A percentile compares a stretch with the other conserved stretches of the same genome.
phyloP scores from a whole-genome alignment of 2,329 filamentous ascomycete species.

The Colletotrichum sp. region DNA sequence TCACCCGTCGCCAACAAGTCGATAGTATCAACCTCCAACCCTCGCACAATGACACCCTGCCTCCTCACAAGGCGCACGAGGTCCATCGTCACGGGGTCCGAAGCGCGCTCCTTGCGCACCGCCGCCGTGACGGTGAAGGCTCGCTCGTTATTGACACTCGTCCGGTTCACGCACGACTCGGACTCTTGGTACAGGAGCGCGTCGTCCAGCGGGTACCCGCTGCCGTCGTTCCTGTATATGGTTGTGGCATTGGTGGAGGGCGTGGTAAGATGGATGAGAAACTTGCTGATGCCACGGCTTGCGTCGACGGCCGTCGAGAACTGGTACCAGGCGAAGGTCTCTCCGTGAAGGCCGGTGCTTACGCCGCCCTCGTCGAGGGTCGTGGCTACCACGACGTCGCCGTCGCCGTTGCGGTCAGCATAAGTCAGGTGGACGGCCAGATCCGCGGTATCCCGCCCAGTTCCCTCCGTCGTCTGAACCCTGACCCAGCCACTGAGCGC shows the following conservation, averaged over 20 bases:
- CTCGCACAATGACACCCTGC: conserved; percentile 7
- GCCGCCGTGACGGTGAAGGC: conserved; percentile 15
- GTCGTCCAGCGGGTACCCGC: conserved; percentile 33
- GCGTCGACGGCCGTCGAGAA: conserved; percentile 29
- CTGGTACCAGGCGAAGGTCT: conserved; percentile 34
- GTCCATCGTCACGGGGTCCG: conserved; percentile 2
- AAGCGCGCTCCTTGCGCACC: conserved; percentile 9
- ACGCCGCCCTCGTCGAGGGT: conserved; percentile 24
- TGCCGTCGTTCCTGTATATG: conserved; percentile 29
- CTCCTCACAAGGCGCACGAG: conserved; percentile 16
- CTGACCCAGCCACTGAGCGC: conserved; percentile 32
- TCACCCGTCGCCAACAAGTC: background rate
- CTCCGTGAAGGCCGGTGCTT: conserved; percentile 26
- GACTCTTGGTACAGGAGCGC: conserved; percentile 29
- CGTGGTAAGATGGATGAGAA: conserved; percentile 31
- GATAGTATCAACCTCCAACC: conserved; percentile 8
- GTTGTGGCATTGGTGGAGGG: conserved; percentile 27
- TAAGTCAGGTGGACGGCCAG: conserved; percentile 17
- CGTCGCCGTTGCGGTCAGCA: conserved; percentile 18
- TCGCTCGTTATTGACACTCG: conserved; percentile 10
- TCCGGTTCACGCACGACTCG: conserved; percentile 28
- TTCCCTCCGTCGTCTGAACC: conserved; percentile 21
- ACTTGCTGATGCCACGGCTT: conserved; percentile 33
- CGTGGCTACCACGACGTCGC: background rate
- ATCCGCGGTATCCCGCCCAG: conserved; percentile 19